Evolutionary conservation across 2,329 filamentous ascomycete genomes (phyloP).

Genomic region (Trichoderma lentiforme): DNA sequence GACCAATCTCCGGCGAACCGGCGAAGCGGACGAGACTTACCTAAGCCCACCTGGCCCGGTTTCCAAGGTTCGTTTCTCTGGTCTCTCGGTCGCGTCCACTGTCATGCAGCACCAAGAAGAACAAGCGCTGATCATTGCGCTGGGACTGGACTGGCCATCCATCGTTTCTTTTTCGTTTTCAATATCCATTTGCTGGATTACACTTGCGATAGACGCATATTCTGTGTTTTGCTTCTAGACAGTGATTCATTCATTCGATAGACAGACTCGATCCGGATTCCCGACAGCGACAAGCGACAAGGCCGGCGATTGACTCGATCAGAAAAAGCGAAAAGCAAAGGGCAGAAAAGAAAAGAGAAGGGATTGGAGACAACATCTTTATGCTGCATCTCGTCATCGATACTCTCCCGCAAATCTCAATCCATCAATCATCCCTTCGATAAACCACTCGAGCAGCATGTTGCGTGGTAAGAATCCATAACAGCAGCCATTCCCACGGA

Average conservation of each 20-base stretch:
- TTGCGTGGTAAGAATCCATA: background rate
- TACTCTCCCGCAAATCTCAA: background rate
- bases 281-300: background rate
- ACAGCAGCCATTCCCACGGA: background rate
- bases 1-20: conserved; percentile 13
- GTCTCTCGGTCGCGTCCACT: background rate
- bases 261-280: background rate
- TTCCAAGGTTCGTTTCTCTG: background rate
- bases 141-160: background rate
- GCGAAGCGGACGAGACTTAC: background rate
- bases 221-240: background rate
- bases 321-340: background rate
- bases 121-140: background rate
- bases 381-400: background rate
- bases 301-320: background rate
- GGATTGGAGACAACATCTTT: background rate
- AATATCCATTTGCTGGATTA: background rate
- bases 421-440: background rate
- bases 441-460: background rate
- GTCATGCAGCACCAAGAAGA: background rate
- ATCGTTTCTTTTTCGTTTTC: too few relatives aligned
- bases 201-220: background rate
- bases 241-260: background rate
- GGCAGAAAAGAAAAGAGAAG: background rate
- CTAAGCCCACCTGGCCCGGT: background rate